Evolutionary conservation across 768 basidiomycete species (phyloP).

Genomic region (Inosperma sp.): DNA sequence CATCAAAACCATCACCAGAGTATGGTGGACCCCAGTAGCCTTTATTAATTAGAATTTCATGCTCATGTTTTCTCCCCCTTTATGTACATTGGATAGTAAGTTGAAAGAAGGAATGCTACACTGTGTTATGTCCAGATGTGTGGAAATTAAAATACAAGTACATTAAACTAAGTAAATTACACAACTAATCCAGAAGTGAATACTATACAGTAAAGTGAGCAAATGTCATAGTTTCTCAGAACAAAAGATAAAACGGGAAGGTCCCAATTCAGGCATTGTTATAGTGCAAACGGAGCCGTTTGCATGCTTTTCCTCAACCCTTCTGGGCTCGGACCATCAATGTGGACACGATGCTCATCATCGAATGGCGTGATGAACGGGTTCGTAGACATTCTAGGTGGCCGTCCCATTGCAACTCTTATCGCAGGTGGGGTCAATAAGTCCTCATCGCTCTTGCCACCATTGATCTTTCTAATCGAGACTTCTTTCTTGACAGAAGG

Average conservation of each 20-base stretch:
- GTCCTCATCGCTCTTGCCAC: slow-evolving; percentile 10
- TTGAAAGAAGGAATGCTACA: background rate
- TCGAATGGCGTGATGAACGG: slow-evolving; percentile 81
- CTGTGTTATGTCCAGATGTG: too few species aligned
- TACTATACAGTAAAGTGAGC: background rate
- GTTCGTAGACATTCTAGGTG: slow-evolving; percentile 35
- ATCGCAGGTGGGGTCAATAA: too few species aligned
- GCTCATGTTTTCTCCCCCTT: background rate
- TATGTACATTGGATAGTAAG: background rate
- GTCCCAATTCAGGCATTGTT: slow-evolving; percentile 9
- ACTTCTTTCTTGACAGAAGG: slow-evolving; percentile 14
- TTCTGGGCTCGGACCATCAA: slow-evolving; percentile 21
- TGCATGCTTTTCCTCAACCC: slow-evolving; percentile 42
- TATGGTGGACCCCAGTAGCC: background rate
- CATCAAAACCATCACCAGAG: slow-evolving; percentile 5
- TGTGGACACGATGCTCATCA: slow-evolving; percentile 48
- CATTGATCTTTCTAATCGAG: background rate
- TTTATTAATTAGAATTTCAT: background rate
- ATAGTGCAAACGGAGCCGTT: slow-evolving; percentile 47
- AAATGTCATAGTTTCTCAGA: background rate
- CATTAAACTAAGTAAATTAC: background rate
- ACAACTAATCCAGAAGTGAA: background rate
- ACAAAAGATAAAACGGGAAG: background rate
- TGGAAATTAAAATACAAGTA: too few species aligned
- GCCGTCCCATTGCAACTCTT: too few species aligned